A percentile compares a stretch with the other conserved stretches of the same genome.
Evolutionary conservation across 768 basidiomycete species (phyloP).

Genomic region (Cystofilobasidium bisporidii): DNA sequence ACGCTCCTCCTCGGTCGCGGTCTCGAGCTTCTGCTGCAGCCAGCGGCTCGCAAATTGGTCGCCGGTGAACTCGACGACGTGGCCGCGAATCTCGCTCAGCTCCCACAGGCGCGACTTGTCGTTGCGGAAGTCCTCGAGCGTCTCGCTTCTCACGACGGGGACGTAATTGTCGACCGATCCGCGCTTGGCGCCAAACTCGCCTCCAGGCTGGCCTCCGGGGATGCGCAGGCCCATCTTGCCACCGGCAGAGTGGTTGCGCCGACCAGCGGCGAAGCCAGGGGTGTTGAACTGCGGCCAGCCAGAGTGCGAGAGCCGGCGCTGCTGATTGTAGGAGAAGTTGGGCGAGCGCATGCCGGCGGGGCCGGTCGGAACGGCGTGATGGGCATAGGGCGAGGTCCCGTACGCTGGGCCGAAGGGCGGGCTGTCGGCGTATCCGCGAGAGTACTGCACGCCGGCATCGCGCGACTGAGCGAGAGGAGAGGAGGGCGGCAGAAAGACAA

Average conservation of each 20-base stretch:
- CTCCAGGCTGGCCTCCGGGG: background rate
- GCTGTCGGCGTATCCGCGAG: background rate
- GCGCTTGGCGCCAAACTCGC: background rate
- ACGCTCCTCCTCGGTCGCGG: conserved; percentile 66
- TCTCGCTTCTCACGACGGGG: conserved; percentile 50
- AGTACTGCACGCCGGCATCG: background rate
- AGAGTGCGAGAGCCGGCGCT: conserved; percentile 1
- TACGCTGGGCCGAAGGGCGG: background rate
- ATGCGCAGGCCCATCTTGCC: background rate
- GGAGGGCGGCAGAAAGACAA: background rate
- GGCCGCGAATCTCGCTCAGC: conserved; percentile 67
- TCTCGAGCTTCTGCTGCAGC: conserved; percentile 78
- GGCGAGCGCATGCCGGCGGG: background rate
- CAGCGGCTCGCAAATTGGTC: conserved; percentile 98
- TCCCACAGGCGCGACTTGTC: conserved; percentile 75
- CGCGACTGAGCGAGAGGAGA: background rate
- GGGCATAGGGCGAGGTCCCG: background rate
- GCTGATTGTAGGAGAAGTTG: background rate
- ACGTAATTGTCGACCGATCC: background rate
- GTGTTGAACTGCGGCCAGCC: conserved; percentile 8
- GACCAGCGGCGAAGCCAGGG: background rate
- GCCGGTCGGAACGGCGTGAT: background rate
- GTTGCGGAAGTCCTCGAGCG: conserved; percentile 75
- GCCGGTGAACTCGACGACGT: conserved; percentile 79
- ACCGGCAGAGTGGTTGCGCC: background rate